Base-by-base conservation (phyloP, 2,329 filamentous ascomycete species). In the Pseudopyricularia javanii region DNA sequence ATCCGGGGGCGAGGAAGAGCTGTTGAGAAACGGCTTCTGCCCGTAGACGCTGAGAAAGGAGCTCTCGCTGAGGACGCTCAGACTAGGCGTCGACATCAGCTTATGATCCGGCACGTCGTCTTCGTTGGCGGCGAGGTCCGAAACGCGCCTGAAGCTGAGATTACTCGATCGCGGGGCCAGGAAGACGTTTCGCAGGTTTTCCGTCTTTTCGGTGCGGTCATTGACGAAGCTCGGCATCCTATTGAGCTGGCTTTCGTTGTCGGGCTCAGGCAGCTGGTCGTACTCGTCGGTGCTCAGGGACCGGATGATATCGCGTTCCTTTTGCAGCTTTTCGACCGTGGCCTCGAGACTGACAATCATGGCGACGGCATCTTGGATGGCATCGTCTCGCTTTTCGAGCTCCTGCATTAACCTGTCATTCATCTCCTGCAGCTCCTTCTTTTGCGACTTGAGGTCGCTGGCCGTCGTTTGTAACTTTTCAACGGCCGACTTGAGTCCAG, bases 331-430 rank as follows among this genome's bases (percentile, higher is more conserved):
- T 30, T 80, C 76, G 1, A 83, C 64, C 56, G 74, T 74, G 6
- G 78, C 75, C 62, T 88, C 84, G 15, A 87, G 68, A 24, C 71
- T 70, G 50, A 85, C 76, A 57, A 88, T 88, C 70, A 87, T 80
- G 28, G 75, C 72, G 6, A 87, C 82, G 3, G 85, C 85, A 60
- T 88, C 83, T 56, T 83, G 79, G 2, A 88, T 73, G 4, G 84
- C 85, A 61, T 81, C 81, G 64, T 88, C 85, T 17, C 83, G 74
- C 66, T 82, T 82, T 57, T 85, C 80, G 52, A 87, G 62, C 62
- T 86, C 82, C 3, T 68, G 64, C 20, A 81, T 60, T 33, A 88
- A 67, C 56, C 73, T 71, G 17, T 80, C 74, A 56, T 83, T 83
- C 55, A 80, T 70, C 14, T 76, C 74, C 54, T 79, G 72, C 51